A percentile compares a stretch with the other conserved stretches of the same genome.
phyloP scores from a whole-genome alignment of 768 basidiomycete genomes.

The Leccinum arenicola region DNA sequence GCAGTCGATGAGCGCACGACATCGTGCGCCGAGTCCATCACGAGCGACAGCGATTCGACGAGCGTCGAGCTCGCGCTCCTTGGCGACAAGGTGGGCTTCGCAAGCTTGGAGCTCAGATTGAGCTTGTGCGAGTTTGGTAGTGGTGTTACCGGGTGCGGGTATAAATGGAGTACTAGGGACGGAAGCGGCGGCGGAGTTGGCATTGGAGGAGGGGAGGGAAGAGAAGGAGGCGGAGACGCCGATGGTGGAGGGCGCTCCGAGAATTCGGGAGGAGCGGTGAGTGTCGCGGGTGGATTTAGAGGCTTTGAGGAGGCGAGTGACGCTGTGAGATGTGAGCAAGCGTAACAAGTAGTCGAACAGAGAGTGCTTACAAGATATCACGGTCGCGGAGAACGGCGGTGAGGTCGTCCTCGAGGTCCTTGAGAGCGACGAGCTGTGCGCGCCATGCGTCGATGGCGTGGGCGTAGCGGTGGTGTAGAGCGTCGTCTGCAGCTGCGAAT shows the following conservation, averaged over 20 bases:
- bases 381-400: conserved; percentile 62
- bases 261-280: conserved; percentile 30
- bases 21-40: conserved; percentile 45
- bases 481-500: conserved; percentile 65
- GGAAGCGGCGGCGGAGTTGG: conserved; percentile 13
- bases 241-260: conserved; percentile 14
- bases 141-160: conserved; percentile 16
- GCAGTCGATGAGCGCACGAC: too few species aligned
- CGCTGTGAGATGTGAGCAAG: conserved; percentile 37
- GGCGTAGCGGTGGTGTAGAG: conserved; percentile 54
- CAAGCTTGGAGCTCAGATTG: conserved; percentile 82
- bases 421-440: conserved; percentile 56
- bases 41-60: conserved; percentile 54
- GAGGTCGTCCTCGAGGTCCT: conserved; percentile 71
- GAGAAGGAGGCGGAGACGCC: conserved; percentile 45
- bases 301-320: conserved; percentile 76
- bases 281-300: conserved; percentile 53
- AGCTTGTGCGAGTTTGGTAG: conserved; percentile 55
- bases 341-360: background rate
- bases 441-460: conserved; percentile 64
- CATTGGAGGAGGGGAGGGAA: conserved; percentile 36
- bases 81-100: conserved; percentile 66
- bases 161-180: background rate
- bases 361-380: conserved; percentile 69
- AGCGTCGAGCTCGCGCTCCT: conserved; percentile 61